These are phyloP conservation scores for Glycine tomentella DNA, from an alignment of 306 rosid genomes.

Conservation along the genomic window DNA sequence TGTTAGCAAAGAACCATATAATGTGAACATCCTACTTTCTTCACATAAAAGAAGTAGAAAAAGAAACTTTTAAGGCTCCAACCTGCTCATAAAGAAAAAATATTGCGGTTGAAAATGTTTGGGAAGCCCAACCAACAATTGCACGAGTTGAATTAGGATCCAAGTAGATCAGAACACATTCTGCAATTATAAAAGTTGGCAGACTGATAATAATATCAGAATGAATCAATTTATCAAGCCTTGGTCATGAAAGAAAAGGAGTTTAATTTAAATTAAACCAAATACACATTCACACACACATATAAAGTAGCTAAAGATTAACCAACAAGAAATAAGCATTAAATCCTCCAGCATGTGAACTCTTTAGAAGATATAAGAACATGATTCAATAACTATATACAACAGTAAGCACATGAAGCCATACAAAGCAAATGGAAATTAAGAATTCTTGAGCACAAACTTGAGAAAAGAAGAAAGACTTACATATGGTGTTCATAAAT, in stretches of 20 bases:
- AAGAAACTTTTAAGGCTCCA: conserved; percentile 38
- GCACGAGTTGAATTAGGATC: conserved; percentile 83
- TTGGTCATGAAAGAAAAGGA: not conserved
- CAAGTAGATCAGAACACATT: conserved; percentile 95
- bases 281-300: not conserved
- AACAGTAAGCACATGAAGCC: too few relatives aligned
- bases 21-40: conserved; percentile 34
- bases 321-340: not conserved
- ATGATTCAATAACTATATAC: not conserved
- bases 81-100: conserved; percentile 99
- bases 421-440: not conserved
- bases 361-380: conserved; percentile 15
- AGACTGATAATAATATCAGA: conserved; percentile 87
- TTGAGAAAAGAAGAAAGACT: too few relatives aligned
- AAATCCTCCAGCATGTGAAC: not conserved
- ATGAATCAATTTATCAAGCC: conserved; percentile 52
- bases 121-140: conserved; percentile 89
- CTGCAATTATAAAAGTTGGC: conserved; percentile 99
- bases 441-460: not conserved
- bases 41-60: conserved; percentile 16
- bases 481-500: too few relatives aligned
- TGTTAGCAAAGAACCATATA: conserved; percentile 52
- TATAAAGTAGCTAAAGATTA: not conserved
- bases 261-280: not conserved
- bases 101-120: conserved; percentile 72